phyloP scores from a whole-genome alignment of 192 early-diverging fungal species.

The Phlyctochytrium arcticum region DNA sequence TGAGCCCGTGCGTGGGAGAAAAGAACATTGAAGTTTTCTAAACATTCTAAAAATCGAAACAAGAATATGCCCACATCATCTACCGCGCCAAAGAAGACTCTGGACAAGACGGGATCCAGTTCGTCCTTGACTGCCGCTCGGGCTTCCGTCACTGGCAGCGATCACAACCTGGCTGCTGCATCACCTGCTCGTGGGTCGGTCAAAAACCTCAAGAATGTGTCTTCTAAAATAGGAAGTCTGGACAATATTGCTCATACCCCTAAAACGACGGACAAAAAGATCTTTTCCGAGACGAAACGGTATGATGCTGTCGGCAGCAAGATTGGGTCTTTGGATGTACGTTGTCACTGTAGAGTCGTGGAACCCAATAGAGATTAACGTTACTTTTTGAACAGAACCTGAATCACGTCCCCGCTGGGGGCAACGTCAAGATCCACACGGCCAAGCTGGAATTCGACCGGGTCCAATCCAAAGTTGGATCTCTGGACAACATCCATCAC shows the following conservation, averaged over 20 bases:
- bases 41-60: background rate
- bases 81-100: background rate
- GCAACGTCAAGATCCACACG: background rate
- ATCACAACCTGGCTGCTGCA: background rate
- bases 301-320: background rate
- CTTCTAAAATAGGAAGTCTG: conserved; percentile 4
- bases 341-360: background rate
- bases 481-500: conserved; percentile 5
- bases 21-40: background rate
- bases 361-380: background rate
- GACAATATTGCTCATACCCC: conserved; percentile 10
- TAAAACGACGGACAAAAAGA: background rate
- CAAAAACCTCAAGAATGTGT: background rate
- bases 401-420: conserved; percentile 3
- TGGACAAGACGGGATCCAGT: background rate
- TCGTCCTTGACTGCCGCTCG: background rate
- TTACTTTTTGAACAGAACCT: conserved; percentile 8
- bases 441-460: background rate
- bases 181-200: background rate
- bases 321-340: conserved; percentile 12
- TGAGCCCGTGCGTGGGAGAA: background rate
- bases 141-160: background rate
- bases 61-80: background rate
- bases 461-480: background rate
- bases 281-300: background rate